phyloP scores from a whole-genome alignment of 1,284 basidiomycete genomes.

The Trametes pubescens region DNA sequence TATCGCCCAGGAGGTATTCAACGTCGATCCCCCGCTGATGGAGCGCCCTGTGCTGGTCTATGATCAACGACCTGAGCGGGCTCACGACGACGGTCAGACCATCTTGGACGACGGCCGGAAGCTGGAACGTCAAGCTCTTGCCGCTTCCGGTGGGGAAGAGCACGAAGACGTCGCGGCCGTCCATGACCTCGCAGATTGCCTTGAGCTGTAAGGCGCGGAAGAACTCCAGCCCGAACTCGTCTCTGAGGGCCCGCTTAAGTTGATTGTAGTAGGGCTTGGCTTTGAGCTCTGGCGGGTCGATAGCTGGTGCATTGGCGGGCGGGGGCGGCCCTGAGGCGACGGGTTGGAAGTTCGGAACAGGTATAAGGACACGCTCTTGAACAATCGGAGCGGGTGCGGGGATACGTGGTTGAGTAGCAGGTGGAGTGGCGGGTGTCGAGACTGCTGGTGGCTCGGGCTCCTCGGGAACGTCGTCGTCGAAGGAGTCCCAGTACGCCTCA shows the following conservation, averaged over 20 bases:
- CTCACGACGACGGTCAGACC: constrained; percentile 93
- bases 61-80: constrained; percentile 90
- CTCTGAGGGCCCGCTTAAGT: constrained; percentile 67
- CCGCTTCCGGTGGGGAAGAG: constrained; percentile 98
- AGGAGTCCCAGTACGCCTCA: constrained; percentile 28
- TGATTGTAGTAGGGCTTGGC: constrained; percentile 59
- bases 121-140: constrained; percentile 87
- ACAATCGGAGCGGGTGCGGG: neutral
- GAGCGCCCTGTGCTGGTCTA: constrained; percentile 88
- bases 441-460: constrained; percentile 4
- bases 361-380: neutral
- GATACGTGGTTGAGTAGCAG: constrained; percentile 20
- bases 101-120: constrained; percentile 84
- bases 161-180: constrained; percentile 90
- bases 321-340: neutral
- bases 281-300: constrained; percentile 17
- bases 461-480: constrained; percentile 12
- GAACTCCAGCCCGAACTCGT: constrained; percentile 70
- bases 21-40: constrained; percentile 74
- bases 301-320: constrained; percentile 2
- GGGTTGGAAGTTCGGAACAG: neutral
- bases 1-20: constrained; percentile 75
- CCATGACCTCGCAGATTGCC: constrained; percentile 85
- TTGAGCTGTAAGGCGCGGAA: constrained; percentile 91
- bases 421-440: constrained; percentile 20